Base-by-base conservation (phyloP, 2,329 filamentous ascomycete species). In the Sarocladiaceae sp. region DNA sequence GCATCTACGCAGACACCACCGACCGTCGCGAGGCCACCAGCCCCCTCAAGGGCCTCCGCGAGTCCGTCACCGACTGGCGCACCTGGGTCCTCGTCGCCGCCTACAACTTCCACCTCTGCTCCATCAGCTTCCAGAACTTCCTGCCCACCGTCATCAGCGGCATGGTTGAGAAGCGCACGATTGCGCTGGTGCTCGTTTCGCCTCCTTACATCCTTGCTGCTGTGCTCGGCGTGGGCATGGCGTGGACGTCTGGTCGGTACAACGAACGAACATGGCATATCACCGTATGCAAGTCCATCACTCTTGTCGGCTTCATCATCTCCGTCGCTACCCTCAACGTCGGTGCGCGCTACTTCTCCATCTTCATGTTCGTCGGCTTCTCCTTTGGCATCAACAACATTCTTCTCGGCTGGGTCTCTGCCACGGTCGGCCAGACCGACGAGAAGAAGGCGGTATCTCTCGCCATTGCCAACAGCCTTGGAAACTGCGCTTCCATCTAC, bases 291-390 rank as follows among this genome's bases (percentile, higher is more conserved):
- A 65, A 80, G 10, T 72, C 66, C 26, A 63, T 82, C 26, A 73
- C 73, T 2, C 64, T 82, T 1, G 60, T 60, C 1, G 72, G 76
- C 1, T 83, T 80, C 57, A 74, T 83, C 47, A 63, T 83, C 18
- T 74, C 74, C 3, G 78, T 77, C 2, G 63, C 73, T 0, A 82
- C 79, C 0, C 73, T 69, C 0, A 58, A 63, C 12, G 69, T 67
- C 2, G 77, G 66, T 0, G 72, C 76, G 0, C 63, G 79, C 21
- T 48, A 48, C 19, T 23, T 40, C n/a, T 26, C 46, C 6, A 56
- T 60, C 44, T 59, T 61, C 16, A 56, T 60, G 16, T 55, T 58
- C 7, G 51, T 51, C 13, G 59, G 58, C 5, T 56, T 60, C 12
- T 56, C 56, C 24, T 53, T 51, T 4, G 65, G 66, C 27, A 68